A percentile compares a stretch with the other conserved stretches of the same genome.
Evolutionary conservation across 768 basidiomycete species (phyloP).

Genomic region (Leccinum disarticulatum): DNA sequence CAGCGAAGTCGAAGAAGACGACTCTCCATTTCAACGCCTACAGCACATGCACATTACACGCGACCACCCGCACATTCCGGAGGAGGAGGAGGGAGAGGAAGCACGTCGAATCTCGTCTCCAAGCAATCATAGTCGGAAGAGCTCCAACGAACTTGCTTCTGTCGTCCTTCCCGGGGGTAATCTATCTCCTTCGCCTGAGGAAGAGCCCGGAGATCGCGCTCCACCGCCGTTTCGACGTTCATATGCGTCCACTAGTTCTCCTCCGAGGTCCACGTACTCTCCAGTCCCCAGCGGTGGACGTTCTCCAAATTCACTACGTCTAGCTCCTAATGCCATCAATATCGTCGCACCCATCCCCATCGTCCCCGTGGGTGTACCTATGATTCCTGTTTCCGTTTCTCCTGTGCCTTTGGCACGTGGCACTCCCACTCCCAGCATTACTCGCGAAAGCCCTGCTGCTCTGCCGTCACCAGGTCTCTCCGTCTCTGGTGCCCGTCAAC

Average conservation of each 20-base stretch:
- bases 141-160: constrained; percentile 35
- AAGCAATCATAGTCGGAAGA: constrained; percentile 20
- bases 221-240: constrained; percentile 17
- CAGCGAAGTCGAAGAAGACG: constrained; percentile 67
- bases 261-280: constrained; percentile 23
- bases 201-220: constrained; percentile 14
- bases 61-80: constrained; percentile 61
- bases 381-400: constrained; percentile 25
- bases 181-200: constrained; percentile 3
- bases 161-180: constrained; percentile 22
- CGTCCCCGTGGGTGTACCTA: constrained; percentile 13
- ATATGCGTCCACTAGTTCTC: constrained; percentile 15
- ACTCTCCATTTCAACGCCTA: constrained; percentile 38
- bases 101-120: constrained; percentile 26
- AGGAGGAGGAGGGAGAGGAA: constrained; percentile 68
- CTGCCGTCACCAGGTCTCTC: constrained; percentile 33
- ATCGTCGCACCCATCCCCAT: constrained; percentile 28
- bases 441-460: constrained; percentile 29
- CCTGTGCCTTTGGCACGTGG: constrained; percentile 21
- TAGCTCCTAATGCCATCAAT: constrained; percentile 26
- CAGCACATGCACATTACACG: constrained; percentile 40
- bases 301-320: constrained; percentile 21
- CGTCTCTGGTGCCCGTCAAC: constrained; percentile 22
- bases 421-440: constrained; percentile 25
- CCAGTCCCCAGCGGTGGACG: constrained; percentile 15